These are phyloP conservation scores for Boletus speciosus DNA, from an alignment of 768 basidiomycete genomes.

Conservation along the genomic window DNA sequence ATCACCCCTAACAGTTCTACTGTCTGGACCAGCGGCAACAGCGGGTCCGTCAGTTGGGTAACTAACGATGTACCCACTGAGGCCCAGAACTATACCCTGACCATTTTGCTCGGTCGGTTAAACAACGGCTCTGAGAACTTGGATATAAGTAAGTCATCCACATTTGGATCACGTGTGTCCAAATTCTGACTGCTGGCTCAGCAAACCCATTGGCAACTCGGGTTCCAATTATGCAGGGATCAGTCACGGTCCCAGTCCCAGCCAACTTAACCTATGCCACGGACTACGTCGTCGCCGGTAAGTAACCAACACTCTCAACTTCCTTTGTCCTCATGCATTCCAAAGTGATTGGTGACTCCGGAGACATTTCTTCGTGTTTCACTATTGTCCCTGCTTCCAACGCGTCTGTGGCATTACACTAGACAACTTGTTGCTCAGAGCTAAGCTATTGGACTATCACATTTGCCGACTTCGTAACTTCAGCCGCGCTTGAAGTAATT, in stretches of 20 bases:
- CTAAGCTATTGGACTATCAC: not conserved
- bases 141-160: constrained; percentile 40
- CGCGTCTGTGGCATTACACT: not conserved
- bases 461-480: not conserved
- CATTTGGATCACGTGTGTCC: too few species aligned
- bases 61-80: constrained; percentile 36
- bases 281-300: constrained; percentile 62
- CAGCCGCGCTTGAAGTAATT: constrained; percentile 1
- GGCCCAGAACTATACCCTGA: constrained; percentile 34
- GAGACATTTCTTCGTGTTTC: constrained; percentile 57
- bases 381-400: constrained; percentile 36
- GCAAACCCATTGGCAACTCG: constrained; percentile 55
- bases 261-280: constrained; percentile 34
- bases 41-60: constrained; percentile 44
- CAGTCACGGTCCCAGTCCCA: constrained; percentile 52
- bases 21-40: constrained; percentile 37
- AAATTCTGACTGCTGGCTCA: constrained; percentile 25
- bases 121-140: constrained; percentile 44
- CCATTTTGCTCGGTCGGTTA: constrained; percentile 44
- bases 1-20: constrained; percentile 32
- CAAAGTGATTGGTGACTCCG: constrained; percentile 66
- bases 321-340: not conserved
- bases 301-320: constrained; percentile 28
- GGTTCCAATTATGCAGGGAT: constrained; percentile 51
- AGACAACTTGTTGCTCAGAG: not conserved